These are phyloP conservation scores for Gomphus bonarii DNA, from an alignment of 1,284 basidiomycete species.

Conservation along the genomic window DNA sequence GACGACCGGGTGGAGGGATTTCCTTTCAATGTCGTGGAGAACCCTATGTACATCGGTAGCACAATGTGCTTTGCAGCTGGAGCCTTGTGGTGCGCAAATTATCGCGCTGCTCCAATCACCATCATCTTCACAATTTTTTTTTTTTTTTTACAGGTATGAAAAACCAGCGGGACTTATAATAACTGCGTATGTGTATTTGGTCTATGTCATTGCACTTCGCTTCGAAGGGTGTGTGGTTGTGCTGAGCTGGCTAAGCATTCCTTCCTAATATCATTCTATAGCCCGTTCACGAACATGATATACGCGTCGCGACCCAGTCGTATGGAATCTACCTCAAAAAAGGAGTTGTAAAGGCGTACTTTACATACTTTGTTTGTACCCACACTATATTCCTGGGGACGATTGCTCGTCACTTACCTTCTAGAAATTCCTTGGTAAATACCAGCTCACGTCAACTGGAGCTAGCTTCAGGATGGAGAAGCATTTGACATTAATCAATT, in stretches of 20 bases:
- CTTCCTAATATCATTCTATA: slow-evolving; percentile 20
- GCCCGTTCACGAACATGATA: slow-evolving; percentile 78
- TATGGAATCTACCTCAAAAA: slow-evolving; percentile 21
- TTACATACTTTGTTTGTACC: background rate
- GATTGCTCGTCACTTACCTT: background rate
- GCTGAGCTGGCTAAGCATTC: background rate
- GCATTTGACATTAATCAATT: no score
- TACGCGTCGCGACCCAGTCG: slow-evolving; percentile 47
- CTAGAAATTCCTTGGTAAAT: background rate
- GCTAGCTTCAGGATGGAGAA: no score
- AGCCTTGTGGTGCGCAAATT: slow-evolving; percentile 60
- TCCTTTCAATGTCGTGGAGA: slow-evolving; percentile 88
- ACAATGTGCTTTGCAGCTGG: slow-evolving; percentile 80
- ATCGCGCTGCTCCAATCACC: background rate
- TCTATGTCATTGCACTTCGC: slow-evolving; percentile 73
- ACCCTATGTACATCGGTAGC: slow-evolving; percentile 96
- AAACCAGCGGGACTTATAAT: slow-evolving; percentile 72
- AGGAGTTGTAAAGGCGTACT: slow-evolving; percentile 21
- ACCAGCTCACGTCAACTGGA: background rate
- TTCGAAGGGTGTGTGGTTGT: slow-evolving; percentile 69
- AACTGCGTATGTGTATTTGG: slow-evolving; percentile 68
- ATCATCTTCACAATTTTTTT: background rate
- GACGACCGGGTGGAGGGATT: slow-evolving; percentile 79
- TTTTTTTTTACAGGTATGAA: slow-evolving; percentile 50
- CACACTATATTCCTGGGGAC: background rate